Conservation (phyloP, 306 rosid genomes). For the Mimosa pudica region DNA sequence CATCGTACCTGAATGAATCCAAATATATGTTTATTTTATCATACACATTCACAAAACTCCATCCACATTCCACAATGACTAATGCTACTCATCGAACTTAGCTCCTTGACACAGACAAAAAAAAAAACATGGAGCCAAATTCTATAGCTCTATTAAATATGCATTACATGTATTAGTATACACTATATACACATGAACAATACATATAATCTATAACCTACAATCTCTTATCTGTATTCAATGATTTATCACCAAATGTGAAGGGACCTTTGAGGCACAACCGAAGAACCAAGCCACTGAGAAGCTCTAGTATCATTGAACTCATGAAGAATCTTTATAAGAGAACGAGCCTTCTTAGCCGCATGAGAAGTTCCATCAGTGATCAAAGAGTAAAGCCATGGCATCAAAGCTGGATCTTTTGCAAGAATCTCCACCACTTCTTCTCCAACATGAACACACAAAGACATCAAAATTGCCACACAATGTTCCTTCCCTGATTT, state of each 20-base stretch:
- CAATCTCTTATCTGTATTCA: not conserved
- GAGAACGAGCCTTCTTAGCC: slow-evolving; percentile 65
- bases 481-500: slow-evolving; percentile 58
- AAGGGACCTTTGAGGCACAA: slow-evolving; percentile 41
- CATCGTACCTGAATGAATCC: not conserved
- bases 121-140: slow-evolving; percentile 51
- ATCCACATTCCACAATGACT: slow-evolving; percentile 15
- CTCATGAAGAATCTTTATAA: slow-evolving; percentile 63
- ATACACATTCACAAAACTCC: not conserved
- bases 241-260: slow-evolving; percentile 37
- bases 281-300: slow-evolving; percentile 39
- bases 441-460: slow-evolving; percentile 58
- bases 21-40: not conserved
- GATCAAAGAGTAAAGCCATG: slow-evolving; percentile 57
- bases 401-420: slow-evolving; percentile 51
- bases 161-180: not conserved
- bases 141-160: slow-evolving; percentile 15
- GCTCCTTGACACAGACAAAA: slow-evolving; percentile 30
- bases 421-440: slow-evolving; percentile 58
- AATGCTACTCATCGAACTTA: slow-evolving; percentile 13
- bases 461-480: slow-evolving; percentile 57
- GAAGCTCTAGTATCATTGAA: slow-evolving; percentile 48
- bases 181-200: slow-evolving; percentile 5
- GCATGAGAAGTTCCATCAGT: slow-evolving; percentile 61
- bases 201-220: not conserved